Percentiles rank a stretch among this genome's conserved stretches.
Evolutionary conservation across 83 land plant species (phyloP).

Genomic region (Thuja plicata): DNA sequence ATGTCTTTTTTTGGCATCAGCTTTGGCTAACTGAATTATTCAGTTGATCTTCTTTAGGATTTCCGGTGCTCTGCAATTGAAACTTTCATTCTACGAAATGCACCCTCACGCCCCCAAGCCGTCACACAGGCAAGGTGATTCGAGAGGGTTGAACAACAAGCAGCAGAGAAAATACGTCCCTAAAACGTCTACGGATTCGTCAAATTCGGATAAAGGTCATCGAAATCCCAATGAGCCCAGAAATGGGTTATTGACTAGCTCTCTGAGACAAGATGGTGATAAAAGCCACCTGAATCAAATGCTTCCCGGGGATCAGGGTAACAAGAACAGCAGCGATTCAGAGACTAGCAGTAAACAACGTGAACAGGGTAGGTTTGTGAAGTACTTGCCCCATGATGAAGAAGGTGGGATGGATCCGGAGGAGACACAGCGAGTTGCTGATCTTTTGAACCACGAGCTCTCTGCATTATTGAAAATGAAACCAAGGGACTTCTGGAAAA

Average conservation of each 20-base stretch:
- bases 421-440: slow-evolving; percentile 78
- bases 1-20: background rate
- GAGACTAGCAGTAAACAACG: background rate
- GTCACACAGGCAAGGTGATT: background rate
- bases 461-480: slow-evolving; percentile 49
- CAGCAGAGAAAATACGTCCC: background rate
- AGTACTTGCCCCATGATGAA: slow-evolving; percentile 94
- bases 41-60: too few relatives aligned
- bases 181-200: background rate
- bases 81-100: background rate
- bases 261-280: background rate
- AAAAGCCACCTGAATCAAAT: too few relatives aligned
- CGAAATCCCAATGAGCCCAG: background rate
- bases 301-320: too few relatives aligned
- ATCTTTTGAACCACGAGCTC: slow-evolving; percentile 75
- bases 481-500: slow-evolving; percentile 73
- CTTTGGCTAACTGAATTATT: background rate
- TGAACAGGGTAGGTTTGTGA: slow-evolving; percentile 39
- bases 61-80: too few relatives aligned
- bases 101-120: background rate
- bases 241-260: background rate
- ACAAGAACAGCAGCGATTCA: background rate
- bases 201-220: background rate
- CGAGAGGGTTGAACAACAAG: background rate
- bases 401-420: slow-evolving; percentile 83